Evolutionary conservation across 345 rosid species (phyloP).

Genomic region (Draba incana): DNA sequence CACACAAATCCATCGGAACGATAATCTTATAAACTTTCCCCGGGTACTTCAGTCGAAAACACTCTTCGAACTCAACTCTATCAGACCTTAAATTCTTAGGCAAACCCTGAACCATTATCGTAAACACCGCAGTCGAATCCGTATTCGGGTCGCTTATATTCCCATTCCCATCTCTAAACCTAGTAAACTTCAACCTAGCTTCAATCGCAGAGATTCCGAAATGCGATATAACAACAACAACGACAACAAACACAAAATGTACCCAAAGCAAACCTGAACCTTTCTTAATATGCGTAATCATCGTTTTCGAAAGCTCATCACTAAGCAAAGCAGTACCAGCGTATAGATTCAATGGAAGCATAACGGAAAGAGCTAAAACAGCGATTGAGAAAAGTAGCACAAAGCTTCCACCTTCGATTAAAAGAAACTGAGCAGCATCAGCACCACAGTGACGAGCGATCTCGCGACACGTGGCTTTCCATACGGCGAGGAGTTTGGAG

Average conservation of each 20-base stretch:
- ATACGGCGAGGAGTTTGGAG: constrained; percentile 88
- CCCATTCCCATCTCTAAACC: constrained; percentile 94
- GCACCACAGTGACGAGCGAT: constrained; percentile 94
- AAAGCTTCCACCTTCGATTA: constrained; percentile 92
- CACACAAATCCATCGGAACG: constrained; percentile 94
- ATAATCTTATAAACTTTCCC: constrained; percentile 82
- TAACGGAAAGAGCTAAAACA: constrained; percentile 56
- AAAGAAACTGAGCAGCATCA: constrained; percentile 89
- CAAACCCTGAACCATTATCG: constrained; percentile 88
- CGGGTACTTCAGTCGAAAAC: constrained; percentile 74
- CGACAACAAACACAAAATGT: constrained; percentile 72
- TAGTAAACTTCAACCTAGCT: constrained; percentile 70
- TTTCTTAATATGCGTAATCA: constrained; percentile 77
- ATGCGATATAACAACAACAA: constrained; percentile 67
- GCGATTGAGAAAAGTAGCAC: constrained; percentile 57
- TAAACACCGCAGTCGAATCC: constrained; percentile 78
- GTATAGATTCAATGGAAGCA: constrained; percentile 82
- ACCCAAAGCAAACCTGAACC: constrained; percentile 84
- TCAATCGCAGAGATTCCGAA: constrained; percentile 72
- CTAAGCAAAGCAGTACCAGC: constrained; percentile 72
- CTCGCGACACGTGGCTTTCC: constrained; percentile 91
- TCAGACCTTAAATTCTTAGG: constrained; percentile 81
- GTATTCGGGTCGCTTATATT: constrained; percentile 69
- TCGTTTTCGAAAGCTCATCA: constrained; percentile 89
- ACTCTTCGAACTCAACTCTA: constrained; percentile 64